phyloP scores from a whole-genome alignment of 768 basidiomycete genomes.

The Ephemerocybe angulata region DNA sequence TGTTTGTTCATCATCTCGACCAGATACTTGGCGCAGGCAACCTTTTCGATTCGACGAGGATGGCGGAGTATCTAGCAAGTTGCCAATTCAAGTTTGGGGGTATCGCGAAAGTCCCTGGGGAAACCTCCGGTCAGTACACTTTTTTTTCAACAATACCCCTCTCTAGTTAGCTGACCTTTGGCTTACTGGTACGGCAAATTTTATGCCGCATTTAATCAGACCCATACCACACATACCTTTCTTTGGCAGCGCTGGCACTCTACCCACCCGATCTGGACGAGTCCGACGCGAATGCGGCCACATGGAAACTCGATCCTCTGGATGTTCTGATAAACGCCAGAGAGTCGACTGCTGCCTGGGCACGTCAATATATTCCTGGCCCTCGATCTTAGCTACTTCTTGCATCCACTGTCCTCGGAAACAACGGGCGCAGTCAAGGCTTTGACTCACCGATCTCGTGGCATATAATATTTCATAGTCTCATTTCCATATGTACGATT shows the following conservation, averaged over 20 bases:
- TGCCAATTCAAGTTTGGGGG: slow-evolving; percentile 92
- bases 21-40: slow-evolving; percentile 68
- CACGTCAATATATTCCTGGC: slow-evolving; percentile 54
- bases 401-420: too few species aligned
- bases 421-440: too few species aligned
- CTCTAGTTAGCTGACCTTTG: neutral
- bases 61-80: slow-evolving; percentile 59
- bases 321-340: slow-evolving; percentile 74
- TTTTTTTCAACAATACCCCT: neutral
- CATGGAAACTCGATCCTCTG: slow-evolving; percentile 56
- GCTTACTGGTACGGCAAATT: neutral
- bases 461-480: too few species aligned
- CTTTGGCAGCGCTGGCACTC: slow-evolving; percentile 77
- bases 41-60: slow-evolving; percentile 52
- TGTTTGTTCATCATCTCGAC: neutral
- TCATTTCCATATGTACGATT: too few species aligned
- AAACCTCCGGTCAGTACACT: slow-evolving; percentile 70
- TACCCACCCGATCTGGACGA: slow-evolving; percentile 44
- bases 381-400: too few species aligned
- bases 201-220: slow-evolving; percentile 43
- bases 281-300: slow-evolving; percentile 23
- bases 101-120: slow-evolving; percentile 78
- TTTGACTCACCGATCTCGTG: too few species aligned
- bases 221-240: slow-evolving; percentile 93
- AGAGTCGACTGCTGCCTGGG: slow-evolving; percentile 64